Evolutionary conservation across 2,329 filamentous ascomycete species (phyloP).

Genomic region (Cladosporium phlei): DNA sequence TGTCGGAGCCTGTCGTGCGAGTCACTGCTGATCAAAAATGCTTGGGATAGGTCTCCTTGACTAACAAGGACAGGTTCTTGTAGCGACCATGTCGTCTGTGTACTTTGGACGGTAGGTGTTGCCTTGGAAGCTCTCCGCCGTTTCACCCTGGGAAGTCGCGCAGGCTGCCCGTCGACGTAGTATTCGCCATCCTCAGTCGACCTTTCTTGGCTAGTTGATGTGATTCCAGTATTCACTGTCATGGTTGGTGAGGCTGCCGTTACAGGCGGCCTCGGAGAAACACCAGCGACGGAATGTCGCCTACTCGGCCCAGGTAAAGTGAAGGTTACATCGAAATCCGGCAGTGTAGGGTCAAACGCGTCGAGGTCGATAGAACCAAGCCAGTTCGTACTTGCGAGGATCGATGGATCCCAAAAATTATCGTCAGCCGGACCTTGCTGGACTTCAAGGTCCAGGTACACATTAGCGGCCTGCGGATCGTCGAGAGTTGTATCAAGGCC

Average conservation of each 20-base stretch:
- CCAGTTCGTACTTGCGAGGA: slow-evolving; percentile 21
- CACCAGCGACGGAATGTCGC: slow-evolving; percentile 3
- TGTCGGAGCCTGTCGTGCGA: background rate
- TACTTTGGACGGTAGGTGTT: background rate
- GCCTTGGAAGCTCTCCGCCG: slow-evolving; percentile 8
- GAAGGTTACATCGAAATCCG: background rate
- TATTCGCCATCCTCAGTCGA: slow-evolving; percentile 16
- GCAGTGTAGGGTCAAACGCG: slow-evolving; percentile 11
- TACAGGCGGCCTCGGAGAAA: background rate
- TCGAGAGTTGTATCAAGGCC: background rate
- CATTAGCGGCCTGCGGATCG: background rate
- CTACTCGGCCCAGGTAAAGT: slow-evolving; percentile 12
- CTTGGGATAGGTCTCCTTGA: background rate
- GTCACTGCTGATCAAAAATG: background rate
- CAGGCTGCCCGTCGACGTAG: slow-evolving; percentile 26
- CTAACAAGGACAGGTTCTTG: background rate
- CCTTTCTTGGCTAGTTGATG: background rate
- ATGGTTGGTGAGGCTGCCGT: background rate
- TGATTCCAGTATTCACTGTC: background rate
- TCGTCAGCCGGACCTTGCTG: background rate
- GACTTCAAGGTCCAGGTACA: background rate
- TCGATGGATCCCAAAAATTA: slow-evolving; percentile 19
- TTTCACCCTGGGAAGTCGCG: slow-evolving; percentile 20
- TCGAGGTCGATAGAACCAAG: slow-evolving; percentile 14
- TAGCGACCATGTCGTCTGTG: background rate